phyloP scores from a whole-genome alignment of 768 basidiomycete genomes.

The Leccinellum luteum region DNA sequence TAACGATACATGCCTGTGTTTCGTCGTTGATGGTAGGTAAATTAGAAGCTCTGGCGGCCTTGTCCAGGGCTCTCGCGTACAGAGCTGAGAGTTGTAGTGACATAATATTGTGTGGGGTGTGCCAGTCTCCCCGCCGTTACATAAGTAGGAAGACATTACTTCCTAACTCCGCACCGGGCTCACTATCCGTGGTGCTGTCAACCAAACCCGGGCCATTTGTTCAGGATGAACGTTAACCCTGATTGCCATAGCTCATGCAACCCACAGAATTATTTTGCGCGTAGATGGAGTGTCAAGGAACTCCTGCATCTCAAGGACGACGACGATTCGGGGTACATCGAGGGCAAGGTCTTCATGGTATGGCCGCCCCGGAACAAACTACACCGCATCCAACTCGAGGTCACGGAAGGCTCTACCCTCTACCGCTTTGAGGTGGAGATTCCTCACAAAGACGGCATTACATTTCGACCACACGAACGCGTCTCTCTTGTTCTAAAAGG shows the following conservation, averaged over 20 bases:
- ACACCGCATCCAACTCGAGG: conserved; percentile 33
- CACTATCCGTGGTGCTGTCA: neutral
- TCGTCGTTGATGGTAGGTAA: conserved; percentile 42
- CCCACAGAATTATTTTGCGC: conserved; percentile 20
- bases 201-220: neutral
- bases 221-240: conserved; percentile 10
- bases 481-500: conserved; percentile 51
- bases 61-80: conserved; percentile 40
- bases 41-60: conserved; percentile 37
- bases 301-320: conserved; percentile 29
- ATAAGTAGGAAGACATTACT: too few species aligned
- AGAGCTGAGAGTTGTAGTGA: conserved; percentile 35
- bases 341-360: conserved; percentile 43
- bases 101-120: conserved; percentile 13
- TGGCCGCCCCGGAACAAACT: conserved; percentile 36
- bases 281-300: conserved; percentile 31
- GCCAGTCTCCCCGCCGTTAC: too few species aligned
- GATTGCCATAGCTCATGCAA: neutral
- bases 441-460: conserved; percentile 32
- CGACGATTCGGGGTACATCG: conserved; percentile 39
- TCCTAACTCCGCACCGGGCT: neutral
- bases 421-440: conserved; percentile 42
- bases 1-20: conserved; percentile 40
- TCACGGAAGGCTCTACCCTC: conserved; percentile 7
- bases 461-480: conserved; percentile 41